phyloP scores from a whole-genome alignment of 352 stramenopile species.

The Pythium coloratum region DNA sequence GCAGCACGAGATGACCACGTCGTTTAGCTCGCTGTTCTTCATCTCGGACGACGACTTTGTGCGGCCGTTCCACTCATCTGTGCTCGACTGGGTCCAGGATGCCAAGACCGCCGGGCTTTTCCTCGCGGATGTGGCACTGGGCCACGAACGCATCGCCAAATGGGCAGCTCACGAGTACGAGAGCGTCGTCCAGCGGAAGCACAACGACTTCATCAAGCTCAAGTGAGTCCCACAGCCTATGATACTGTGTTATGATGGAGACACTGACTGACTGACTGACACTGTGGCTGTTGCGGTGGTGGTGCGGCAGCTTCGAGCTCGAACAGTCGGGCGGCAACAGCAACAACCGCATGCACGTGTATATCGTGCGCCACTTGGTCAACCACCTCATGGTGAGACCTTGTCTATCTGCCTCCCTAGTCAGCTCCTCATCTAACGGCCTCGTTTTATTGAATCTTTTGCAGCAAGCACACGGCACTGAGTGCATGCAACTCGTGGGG shows the following conservation, averaged over 20 bases:
- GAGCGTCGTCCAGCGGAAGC: slow-evolving; percentile 37
- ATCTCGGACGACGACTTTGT: slow-evolving; percentile 43
- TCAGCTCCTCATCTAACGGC: background rate
- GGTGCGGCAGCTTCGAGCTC: slow-evolving; percentile 49
- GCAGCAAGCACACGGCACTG: slow-evolving; percentile 54
- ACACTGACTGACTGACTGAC: background rate
- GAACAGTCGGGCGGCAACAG: slow-evolving; percentile 34
- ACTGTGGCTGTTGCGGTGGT: background rate
- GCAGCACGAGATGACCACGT: slow-evolving; percentile 49
- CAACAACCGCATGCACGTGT: slow-evolving; percentile 47
- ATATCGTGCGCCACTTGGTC: slow-evolving; percentile 75
- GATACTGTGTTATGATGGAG: too few species aligned
- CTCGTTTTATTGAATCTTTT: background rate
- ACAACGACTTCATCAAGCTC: slow-evolving; percentile 65
- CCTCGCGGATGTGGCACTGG: slow-evolving; percentile 51
- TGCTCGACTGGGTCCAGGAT: slow-evolving; percentile 73
- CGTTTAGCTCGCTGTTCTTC: slow-evolving; percentile 60
- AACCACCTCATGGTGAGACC: slow-evolving; percentile 67
- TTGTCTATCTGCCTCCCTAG: background rate
- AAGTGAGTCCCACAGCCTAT: slow-evolving; percentile 41
- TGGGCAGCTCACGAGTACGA: slow-evolving; percentile 70
- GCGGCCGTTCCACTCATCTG: slow-evolving; percentile 76
- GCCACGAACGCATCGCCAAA: slow-evolving; percentile 56
- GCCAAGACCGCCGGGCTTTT: slow-evolving; percentile 43
- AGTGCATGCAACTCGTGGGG: slow-evolving; percentile 56